Evolutionary conservation across 2,329 filamentous ascomycete species (phyloP).

Genomic region (Neospermospora avenae): DNA sequence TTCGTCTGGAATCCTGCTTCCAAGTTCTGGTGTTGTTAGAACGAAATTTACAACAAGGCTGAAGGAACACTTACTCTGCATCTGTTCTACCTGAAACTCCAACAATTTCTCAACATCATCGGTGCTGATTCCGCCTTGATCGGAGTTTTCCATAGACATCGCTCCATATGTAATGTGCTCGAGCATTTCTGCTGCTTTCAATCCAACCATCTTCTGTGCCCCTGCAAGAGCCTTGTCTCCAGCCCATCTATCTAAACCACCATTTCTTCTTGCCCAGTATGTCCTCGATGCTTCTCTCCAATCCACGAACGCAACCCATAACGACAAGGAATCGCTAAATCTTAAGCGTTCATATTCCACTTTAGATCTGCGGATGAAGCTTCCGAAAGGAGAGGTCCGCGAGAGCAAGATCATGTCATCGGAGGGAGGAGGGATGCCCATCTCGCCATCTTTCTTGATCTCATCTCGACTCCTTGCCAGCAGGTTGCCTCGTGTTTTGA

Average conservation of each 20-base stretch:
- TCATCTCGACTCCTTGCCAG: constrained; percentile 63
- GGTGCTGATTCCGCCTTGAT: constrained; percentile 56
- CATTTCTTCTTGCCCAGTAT: constrained; percentile 54
- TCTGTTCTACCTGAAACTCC: constrained; percentile 82
- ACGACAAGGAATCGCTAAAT: constrained; percentile 71
- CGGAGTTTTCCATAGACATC: constrained; percentile 24
- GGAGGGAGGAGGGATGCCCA: constrained; percentile 46
- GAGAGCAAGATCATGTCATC: constrained; percentile 59
- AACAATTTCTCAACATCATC: constrained; percentile 79
- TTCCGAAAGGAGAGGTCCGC: constrained; percentile 74
- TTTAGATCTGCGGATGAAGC: constrained; percentile 71
- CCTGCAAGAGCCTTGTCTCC: constrained; percentile 55
- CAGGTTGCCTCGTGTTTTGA: constrained; percentile 55
- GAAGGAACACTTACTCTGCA: constrained; percentile 66
- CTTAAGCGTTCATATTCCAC: constrained; percentile 78
- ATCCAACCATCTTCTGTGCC: constrained; percentile 50
- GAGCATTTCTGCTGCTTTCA: constrained; percentile 41
- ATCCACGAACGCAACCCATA: constrained; percentile 80
- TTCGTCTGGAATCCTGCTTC: constrained; percentile 71
- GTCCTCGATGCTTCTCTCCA: constrained; percentile 75
- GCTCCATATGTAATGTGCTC: constrained; percentile 32
- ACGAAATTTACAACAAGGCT: background rate
- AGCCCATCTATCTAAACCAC: constrained; percentile 44
- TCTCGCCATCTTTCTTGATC: constrained; percentile 51
- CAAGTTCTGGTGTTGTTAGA: constrained; percentile 53